Evolutionary conservation across 805 yeast genomes (phyloP), one percentile per base, ranked within the genome.

Genomic region (Yamadazyma tumulicola): DNA sequence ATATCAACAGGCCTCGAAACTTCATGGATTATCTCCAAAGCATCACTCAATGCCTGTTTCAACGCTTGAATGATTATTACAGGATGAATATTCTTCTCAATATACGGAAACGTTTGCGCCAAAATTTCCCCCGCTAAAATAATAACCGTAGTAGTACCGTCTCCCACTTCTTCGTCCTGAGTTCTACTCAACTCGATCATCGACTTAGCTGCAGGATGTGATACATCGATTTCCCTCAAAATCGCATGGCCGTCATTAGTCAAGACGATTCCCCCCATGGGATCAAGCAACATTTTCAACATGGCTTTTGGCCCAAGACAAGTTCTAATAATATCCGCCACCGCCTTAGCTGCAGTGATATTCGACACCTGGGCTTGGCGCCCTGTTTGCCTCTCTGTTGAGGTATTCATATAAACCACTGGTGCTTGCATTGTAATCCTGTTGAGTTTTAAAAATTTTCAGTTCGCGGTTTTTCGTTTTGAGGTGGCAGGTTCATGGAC

Each of bases 181-280:
- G 98, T 89, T 66, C 98, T 78, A 52, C 93, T 80, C 47, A 93
- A 75, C 65, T 93, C 98, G 55, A 93, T 85, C 97, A 93, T 93
- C 20, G 95, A 84, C 65, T 93, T 93, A 30, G 99, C 99, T 4
- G 98, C 99, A 8, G 99, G 98, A 59, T 93, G 98, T 4, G 96
- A 88, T 37, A 85, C 95, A 57, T 91, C 97, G 48, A 93, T 93
- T 59, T 93, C 99, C 55, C 99, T 78, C 49, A 93, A 70, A 48
- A 93, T 93, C 12, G 99, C 98, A 63, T 93, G 98, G 10, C 99
- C 99, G 60, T 93, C 99, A 63, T 93, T 93, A 38, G 99, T 93
- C 45, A 93, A 72, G 11, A 91, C 97, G 47, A 93, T 85, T 20
- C 98, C 98, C 20, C 93, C 91, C 80, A 84, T 83, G 38, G 99